Conservation (phyloP, 108 stramenopile genomes). For the Schizochytrium sp. region DNA sequence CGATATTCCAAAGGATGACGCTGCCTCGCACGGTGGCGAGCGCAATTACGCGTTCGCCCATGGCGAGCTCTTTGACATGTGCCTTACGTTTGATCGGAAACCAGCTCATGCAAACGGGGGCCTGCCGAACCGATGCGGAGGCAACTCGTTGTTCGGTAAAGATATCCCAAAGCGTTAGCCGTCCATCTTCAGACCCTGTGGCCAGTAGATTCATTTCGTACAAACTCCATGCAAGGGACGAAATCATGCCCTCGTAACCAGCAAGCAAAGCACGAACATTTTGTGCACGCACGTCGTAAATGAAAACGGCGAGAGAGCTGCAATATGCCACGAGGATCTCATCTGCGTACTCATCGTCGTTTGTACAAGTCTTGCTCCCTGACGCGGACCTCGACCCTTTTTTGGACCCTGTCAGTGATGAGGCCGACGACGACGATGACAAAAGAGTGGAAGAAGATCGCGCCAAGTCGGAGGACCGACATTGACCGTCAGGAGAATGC, state of each 20-base stretch:
- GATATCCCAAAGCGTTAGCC: not conserved
- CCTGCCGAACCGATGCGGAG: not conserved
- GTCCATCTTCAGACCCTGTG: not conserved
- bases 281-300: not conserved
- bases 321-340: not conserved
- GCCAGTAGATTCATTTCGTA: not conserved
- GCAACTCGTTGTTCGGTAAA: not conserved
- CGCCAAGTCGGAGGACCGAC: not conserved
- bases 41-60: not conserved
- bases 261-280: not conserved
- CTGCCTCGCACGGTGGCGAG: not conserved
- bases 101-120: not conserved
- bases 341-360: not conserved
- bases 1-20: not conserved
- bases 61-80: not conserved
- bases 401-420: not conserved
- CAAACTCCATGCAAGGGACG: not conserved
- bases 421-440: not conserved
- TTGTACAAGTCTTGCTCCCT: not conserved
- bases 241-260: not conserved
- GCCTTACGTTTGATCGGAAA: not conserved
- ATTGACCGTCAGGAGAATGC: too few relatives aligned
- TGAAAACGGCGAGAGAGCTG: not conserved
- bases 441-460: not conserved
- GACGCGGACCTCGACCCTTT: not conserved